Evolutionary conservation across 1,284 basidiomycete species (phyloP), one percentile per base, ranked within the genome.

Genomic region (Cryptococcus sp.): DNA sequence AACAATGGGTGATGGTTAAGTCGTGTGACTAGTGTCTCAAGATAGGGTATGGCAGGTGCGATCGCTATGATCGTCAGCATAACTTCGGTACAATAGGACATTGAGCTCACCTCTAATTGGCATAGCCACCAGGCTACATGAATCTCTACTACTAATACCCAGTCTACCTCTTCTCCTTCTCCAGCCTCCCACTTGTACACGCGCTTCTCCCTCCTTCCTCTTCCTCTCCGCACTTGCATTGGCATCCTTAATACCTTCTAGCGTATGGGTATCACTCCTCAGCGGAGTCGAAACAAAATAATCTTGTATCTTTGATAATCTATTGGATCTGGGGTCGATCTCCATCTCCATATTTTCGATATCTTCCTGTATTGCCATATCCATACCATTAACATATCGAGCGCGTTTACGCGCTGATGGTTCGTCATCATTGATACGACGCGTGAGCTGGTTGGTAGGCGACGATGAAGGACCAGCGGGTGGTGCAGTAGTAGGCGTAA

Each of bases 1-100:
- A 35, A 33, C 1, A 33, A 36, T 30, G 54, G 63, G 15, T 37
- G 53, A 46, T 59, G 54, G 47, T 53, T 52, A 10, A 57, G 11
- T 38, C 36, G 50, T 32, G 56, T 38, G 31, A 64, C 62, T 6
- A 70, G 56, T 1, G 62, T 67, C 4, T 60, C 50, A 7, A 70
- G 58, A 54, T 61, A 70, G 30, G 65, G 57, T 3, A 50, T 45
- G 15, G 56, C 48, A 6, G 56, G 47, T 32, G 50, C 44, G 23
- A 53, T 52, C 43, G 33, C 44, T 57, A 30, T 11, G 38, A n/a
- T 10, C 10, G 38, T 10, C 38, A 41, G 38, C 38, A 41, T n/a
- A 41, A n/a, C 38, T 10, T 23, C 38, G n/a, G 38, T n/a, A 41
- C 10, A 41, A n/a, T 10, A 41, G 10, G 38, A 41, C 10, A 41